These are phyloP conservation scores for Hansenula anomala DNA, from an alignment of 1,139 yeast species.

Conservation along the genomic window DNA sequence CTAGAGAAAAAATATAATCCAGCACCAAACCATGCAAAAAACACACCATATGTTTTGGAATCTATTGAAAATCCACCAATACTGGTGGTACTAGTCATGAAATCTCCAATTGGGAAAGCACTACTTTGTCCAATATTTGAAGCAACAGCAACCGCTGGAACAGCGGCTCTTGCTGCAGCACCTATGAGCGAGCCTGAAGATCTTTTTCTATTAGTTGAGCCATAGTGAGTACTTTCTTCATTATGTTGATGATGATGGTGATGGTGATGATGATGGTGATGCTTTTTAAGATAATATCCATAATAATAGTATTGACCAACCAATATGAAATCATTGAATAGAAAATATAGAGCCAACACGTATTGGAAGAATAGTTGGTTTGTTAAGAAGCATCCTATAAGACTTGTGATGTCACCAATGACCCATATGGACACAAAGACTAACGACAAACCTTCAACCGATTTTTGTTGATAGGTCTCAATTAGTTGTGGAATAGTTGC, in stretches of 20 bases:
- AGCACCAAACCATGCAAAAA: conserved; percentile 82
- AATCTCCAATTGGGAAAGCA: conserved; percentile 15
- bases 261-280: conserved; percentile 29
- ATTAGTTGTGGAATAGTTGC: conserved; percentile 87
- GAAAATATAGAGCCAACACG: conserved; percentile 67
- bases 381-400: conserved; percentile 76
- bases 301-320: conserved; percentile 79
- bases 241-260: conserved; percentile 24
- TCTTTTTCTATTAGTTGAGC: conserved; percentile 1
- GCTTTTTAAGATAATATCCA: conserved; percentile 33
- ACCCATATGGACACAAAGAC: conserved; percentile 75
- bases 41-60: conserved; percentile 37
- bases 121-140: conserved; percentile 12
- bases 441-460: conserved; percentile 86
- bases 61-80: conserved; percentile 5
- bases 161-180: conserved; percentile 16
- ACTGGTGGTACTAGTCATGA: conserved; percentile 25
- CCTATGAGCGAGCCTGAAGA: conserved; percentile 9
- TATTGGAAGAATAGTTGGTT: conserved; percentile 75
- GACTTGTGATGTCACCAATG: conserved; percentile 76
- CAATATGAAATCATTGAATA: conserved; percentile 65
- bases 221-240: conserved; percentile 7
- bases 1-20: conserved; percentile 71
- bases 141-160: conserved; percentile 19
- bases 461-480: conserved; percentile 67